Evolutionary conservation across 352 stramenopile species (phyloP), one percentile per base, ranked within the genome.

Genomic region (Phytopythium aichiense): DNA sequence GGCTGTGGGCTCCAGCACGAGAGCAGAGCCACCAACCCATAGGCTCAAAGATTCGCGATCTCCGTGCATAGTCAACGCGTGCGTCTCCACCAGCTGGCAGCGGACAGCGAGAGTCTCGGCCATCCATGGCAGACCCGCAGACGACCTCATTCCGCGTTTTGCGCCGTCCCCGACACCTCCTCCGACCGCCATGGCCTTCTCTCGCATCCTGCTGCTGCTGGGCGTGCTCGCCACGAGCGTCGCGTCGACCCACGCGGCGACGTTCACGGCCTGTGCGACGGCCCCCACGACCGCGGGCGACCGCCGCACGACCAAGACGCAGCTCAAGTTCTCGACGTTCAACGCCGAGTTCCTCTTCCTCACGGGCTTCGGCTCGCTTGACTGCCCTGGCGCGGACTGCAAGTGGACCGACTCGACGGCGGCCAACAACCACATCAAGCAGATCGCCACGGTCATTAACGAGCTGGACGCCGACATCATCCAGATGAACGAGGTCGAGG

Each of bases 281-380:
- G 79, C 79, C 4, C 79, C 79, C 6, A 48, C 69, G n/a, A 72
- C 30, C 1, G 66, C 73, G 0, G 72, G 65, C 18, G 79, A 88
- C 57, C 79, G 79, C 30, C 76, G 79, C 50, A 64, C 45, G 28
- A 68, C 67, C 66, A 84, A 69, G 63, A 69, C 70, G 45, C 64
- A 85, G 63, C 77, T 89, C 73, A 88, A 76, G 63, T 84, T 80
- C 66, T 61, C 76, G 16, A 89, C 79, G 31, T 89, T 84, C 67
- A 89, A 89, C 63, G 65, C 73, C 33, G 79, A 80, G 66, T 87
- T 84, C 60, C 61, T 89, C 53, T 85, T 87, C 59, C 69, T 89
- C 13, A 58, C 63, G 23, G 76, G 71, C 58, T 74, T 69, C 56
- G 69, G 73, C 23, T 30, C 56, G 35, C 74, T 83, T 16, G 60